Conservation (phyloP, 352 stramenopile species). For the Globisporangium lucens region DNA sequence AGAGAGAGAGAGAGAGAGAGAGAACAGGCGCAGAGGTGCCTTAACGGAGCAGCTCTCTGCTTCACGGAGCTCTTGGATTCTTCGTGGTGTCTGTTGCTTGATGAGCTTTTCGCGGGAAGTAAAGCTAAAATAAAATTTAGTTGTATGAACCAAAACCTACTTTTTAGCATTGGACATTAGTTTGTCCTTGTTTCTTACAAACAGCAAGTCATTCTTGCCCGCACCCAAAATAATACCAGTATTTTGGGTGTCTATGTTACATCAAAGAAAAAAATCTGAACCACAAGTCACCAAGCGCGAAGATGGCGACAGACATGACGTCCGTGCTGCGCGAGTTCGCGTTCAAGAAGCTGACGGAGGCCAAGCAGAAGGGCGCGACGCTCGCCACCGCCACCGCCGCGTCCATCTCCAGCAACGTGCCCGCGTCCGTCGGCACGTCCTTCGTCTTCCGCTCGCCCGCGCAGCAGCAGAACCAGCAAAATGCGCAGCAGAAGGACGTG, state of each 20-base stretch:
- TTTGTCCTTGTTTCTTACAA: no score
- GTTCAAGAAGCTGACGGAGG: slow-evolving; percentile 73
- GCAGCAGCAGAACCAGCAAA: slow-evolving; percentile 8
- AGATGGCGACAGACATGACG: slow-evolving; percentile 66
- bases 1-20: background rate
- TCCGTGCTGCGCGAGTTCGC: slow-evolving; percentile 66
- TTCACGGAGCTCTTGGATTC: slow-evolving; percentile 1
- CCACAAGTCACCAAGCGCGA: background rate
- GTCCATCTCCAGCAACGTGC: slow-evolving; percentile 51
- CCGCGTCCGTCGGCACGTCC: slow-evolving; percentile 23
- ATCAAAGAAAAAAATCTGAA: background rate
- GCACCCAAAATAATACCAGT: no score
- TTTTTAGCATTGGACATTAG: no score
- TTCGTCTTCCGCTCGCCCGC: slow-evolving; percentile 34
- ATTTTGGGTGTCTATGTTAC: no score
- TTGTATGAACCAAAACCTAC: no score
- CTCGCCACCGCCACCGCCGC: slow-evolving; percentile 49
- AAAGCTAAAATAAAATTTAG: no score
- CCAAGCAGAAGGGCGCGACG: slow-evolving; percentile 56
- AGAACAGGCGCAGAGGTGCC: background rate
- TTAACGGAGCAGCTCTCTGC: background rate
- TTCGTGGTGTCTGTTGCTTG: background rate
- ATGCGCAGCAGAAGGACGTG: slow-evolving; percentile 15
- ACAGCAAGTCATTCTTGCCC: no score
- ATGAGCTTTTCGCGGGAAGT: background rate